Percentiles rank a stretch among this genome's conserved stretches.
Conservation (phyloP, 2,329 filamentous ascomycete species). For the Chalaropsis thielavioides region DNA sequence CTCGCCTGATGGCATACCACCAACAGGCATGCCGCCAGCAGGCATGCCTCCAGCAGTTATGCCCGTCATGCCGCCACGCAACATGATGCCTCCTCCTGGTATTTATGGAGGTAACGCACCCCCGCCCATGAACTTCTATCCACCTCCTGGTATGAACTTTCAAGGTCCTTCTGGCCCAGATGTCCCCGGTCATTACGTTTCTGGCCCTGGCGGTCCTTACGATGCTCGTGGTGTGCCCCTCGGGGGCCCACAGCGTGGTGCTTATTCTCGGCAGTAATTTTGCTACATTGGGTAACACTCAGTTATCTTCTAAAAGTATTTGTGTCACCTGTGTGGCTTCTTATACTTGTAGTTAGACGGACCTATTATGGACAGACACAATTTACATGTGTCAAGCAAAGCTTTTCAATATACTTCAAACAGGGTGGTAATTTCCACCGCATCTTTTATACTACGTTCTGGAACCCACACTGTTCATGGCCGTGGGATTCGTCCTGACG, state of each 20-base stretch:
- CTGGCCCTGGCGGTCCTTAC: slow-evolving; percentile 30
- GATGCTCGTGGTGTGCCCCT: slow-evolving; percentile 40
- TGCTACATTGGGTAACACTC: not conserved
- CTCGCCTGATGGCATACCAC: slow-evolving; percentile 17
- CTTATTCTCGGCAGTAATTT: slow-evolving; percentile 27
- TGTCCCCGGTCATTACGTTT: slow-evolving; percentile 19
- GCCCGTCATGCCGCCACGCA: slow-evolving; percentile 37
- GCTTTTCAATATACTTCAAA: not conserved
- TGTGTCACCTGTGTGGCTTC: no score
- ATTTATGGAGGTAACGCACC: slow-evolving; percentile 37
- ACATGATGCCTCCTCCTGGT: slow-evolving; percentile 43
- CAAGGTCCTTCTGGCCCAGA: slow-evolving; percentile 37
- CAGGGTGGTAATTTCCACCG: not conserved
- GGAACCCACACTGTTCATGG: not conserved
- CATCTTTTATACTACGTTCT: not conserved
- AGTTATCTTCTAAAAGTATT: not conserved
- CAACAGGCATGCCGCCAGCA: slow-evolving; percentile 25
- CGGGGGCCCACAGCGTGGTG: slow-evolving; percentile 26
- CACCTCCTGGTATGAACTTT: slow-evolving; percentile 34
- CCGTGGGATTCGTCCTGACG: not conserved
- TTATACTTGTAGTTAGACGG: not conserved
- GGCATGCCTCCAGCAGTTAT: slow-evolving; percentile 34
- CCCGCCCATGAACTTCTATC: slow-evolving; percentile 35
- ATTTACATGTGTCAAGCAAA: not conserved
- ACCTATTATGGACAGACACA: not conserved